Percentiles rank a stretch among this genome's conserved stretches.
phyloP scores from a whole-genome alignment of 1,284 basidiomycete genomes.

The Farysia itapuensis region DNA sequence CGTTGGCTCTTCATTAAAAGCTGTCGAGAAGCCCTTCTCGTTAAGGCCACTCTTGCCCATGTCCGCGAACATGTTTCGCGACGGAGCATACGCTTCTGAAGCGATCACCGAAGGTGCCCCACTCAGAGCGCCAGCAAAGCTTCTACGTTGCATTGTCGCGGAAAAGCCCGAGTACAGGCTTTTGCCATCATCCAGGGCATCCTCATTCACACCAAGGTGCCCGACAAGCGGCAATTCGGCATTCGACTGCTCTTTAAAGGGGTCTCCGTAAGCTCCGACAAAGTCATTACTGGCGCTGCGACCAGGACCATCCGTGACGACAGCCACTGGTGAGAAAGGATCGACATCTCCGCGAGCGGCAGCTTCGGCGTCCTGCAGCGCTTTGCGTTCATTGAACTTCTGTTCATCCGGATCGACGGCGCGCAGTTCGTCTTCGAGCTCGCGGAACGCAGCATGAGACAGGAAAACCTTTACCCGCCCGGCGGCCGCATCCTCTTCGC shows the following conservation, averaged over 20 bases:
- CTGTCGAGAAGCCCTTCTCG: slow-evolving; percentile 47
- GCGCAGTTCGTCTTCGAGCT: slow-evolving; percentile 83
- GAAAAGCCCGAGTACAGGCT: slow-evolving; percentile 40
- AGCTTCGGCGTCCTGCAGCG: slow-evolving; percentile 69
- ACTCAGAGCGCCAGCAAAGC: slow-evolving; percentile 30
- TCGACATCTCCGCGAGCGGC: slow-evolving; percentile 64
- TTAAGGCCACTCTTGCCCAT: slow-evolving; percentile 65
- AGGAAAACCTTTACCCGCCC: slow-evolving; percentile 84
- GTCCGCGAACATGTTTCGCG: slow-evolving; percentile 85
- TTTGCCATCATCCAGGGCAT: slow-evolving; percentile 43
- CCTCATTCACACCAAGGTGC: slow-evolving; percentile 6
- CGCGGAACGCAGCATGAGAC: slow-evolving; percentile 81
- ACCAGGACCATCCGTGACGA: slow-evolving; percentile 10
- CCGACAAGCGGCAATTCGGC: slow-evolving; percentile 69
- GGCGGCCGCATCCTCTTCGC: slow-evolving; percentile 74
- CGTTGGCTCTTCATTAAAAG: slow-evolving; percentile 39
- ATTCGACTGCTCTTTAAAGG: slow-evolving; percentile 57
- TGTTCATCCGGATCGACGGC: slow-evolving; percentile 68
- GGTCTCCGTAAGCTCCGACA: slow-evolving; percentile 55
- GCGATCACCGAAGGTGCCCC: slow-evolving; percentile 30
- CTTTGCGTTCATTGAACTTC: slow-evolving; percentile 63
- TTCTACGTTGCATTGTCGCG: slow-evolving; percentile 15
- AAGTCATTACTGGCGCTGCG: slow-evolving; percentile 61
- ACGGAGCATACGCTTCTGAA: slow-evolving; percentile 73
- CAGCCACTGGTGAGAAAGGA: slow-evolving; percentile 66